These are phyloP conservation scores for Crithidia brevicula DNA, from an alignment of 208 protist species.

Conservation along the genomic window DNA sequence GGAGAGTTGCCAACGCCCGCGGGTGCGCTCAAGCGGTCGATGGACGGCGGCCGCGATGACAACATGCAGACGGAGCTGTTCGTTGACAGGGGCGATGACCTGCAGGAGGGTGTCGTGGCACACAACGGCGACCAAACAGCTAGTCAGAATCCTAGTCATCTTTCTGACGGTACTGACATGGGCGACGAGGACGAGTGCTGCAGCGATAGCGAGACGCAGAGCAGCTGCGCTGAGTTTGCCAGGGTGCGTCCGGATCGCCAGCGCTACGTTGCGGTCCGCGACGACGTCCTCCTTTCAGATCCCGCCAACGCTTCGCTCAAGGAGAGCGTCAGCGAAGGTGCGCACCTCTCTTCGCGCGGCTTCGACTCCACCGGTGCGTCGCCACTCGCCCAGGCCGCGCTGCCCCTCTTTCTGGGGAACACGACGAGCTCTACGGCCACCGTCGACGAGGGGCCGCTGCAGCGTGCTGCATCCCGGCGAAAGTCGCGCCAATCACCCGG, in stretches of 20 bases:
- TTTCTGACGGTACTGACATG: neutral
- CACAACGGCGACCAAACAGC: too few species aligned
- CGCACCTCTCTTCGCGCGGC: neutral
- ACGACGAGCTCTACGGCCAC: neutral
- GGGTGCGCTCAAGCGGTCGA: too few species aligned
- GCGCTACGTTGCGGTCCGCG: neutral
- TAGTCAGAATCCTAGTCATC: too few species aligned
- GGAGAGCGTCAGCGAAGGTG: neutral
- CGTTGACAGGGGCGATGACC: too few species aligned
- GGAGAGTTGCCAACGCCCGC: too few species aligned
- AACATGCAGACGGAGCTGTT: too few species aligned
- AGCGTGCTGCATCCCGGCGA: neutral
- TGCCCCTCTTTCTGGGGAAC: neutral
- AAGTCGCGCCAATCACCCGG: neutral
- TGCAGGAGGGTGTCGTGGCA: too few species aligned
- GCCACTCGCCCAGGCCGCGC: neutral
- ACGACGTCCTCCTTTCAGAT: slow-evolving; percentile 2
- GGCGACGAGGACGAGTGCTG: neutral
- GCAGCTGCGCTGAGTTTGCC: slow-evolving; percentile 12
- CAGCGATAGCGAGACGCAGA: slow-evolving; percentile 5
- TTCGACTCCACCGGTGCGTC: neutral
- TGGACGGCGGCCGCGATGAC: too few species aligned
- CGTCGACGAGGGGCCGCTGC: neutral
- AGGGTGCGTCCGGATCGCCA: slow-evolving; percentile 2
- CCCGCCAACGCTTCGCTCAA: neutral